Base-by-base conservation (phyloP, 257 asterid genomes). In the Scutellaria galericulata region DNA sequence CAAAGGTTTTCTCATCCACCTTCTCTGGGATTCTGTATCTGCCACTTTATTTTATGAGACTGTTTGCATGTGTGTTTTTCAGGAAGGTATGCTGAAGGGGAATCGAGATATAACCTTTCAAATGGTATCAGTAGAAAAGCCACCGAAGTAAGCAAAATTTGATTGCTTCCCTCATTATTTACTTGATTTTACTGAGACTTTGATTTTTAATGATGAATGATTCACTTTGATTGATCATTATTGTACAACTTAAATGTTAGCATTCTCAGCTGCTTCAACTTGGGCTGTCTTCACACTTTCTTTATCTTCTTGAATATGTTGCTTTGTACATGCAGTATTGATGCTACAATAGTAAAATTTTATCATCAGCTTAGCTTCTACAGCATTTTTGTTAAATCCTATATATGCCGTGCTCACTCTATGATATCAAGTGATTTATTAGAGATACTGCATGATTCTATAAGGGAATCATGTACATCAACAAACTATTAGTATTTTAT, bases 21-120 rank as follows among this genome's bases (percentile, higher is more conserved):
- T 61, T 31, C 53, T 71, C 40, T 71, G 63, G 46, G 66, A 51
- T 39, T 68, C 57, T 39, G 35, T 5, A 63, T 45, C 56, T 58
- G 66, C 66, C 39, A 63, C 58, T 64, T 66, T 50, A 40, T 63
- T n/a, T 79, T 75, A 58, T 56, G 3, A 42, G 62, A 55, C 24
- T 39, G 40, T n/a, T 61, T 70, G 44, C 12, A 45, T 64, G 70
- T 77, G 56, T 48, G 59, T 71, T 66, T 71, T 77, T 55, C 73
- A 93, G 97, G 96, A 77, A 81, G 90, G 74, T 89, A 91, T 74
- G 82, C 84, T 68, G 97, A 93, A 88, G 97, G 93, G 81, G 96
- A 91, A 86, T 87, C 93, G 31, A 89, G 98, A 88, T 91, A 91
- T 83, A 84, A 78, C 81, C 75, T 89, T 73, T 83, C 96, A 75